Base-by-base conservation (phyloP, 2,329 filamentous ascomycete genomes). In the Aspergillus floridensis region DNA sequence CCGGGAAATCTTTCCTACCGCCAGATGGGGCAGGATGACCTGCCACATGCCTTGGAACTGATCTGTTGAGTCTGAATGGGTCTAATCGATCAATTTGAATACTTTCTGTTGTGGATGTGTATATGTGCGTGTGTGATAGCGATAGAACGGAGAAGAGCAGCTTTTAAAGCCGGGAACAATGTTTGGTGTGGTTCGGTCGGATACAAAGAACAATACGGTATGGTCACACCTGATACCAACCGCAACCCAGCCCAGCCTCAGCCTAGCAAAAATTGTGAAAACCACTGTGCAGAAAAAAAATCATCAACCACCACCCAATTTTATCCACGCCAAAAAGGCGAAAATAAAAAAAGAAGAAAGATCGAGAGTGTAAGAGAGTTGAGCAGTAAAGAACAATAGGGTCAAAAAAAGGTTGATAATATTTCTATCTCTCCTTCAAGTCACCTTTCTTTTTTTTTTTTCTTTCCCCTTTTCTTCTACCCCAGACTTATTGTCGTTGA, bases 401-500 rank as follows among this genome's bases (percentile, higher is more conserved):
- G 32, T 58, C 57, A 58, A 59, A 59, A n/a, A 58, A 46, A 54
- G 56, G 52, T 53, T 55, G 31, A 53, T 31, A 55, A 22, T 57
- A 59, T 59, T 51, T 59, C 50, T 61, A 57, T 60, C 66, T 59
- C 60, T 55, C 60, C 53, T 56, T 57, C 58, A 29, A 29, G 7
- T 52, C 49, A 56, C 55, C 53, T 56, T 44, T 47, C 32, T 52
- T 29, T 59, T 58, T 52, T 29, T 59, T 58, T 59, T 57, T 53
- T 57, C 59, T 66, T 68, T 65, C 58, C 60, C 51, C 56, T 58
- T 57, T 60, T 57, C 51, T 55, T 57, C 60, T 56, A 53, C 63
- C 59, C 63, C 60, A 60, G 53, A 64, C 49, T 46, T 58, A 62
- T 64, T 63, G 64, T 66, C 64, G 64, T 63, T 63, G 60, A 61